These are phyloP conservation scores for Salix udensis DNA, from an alignment of 345 rosid genomes.

Conservation along the genomic window DNA sequence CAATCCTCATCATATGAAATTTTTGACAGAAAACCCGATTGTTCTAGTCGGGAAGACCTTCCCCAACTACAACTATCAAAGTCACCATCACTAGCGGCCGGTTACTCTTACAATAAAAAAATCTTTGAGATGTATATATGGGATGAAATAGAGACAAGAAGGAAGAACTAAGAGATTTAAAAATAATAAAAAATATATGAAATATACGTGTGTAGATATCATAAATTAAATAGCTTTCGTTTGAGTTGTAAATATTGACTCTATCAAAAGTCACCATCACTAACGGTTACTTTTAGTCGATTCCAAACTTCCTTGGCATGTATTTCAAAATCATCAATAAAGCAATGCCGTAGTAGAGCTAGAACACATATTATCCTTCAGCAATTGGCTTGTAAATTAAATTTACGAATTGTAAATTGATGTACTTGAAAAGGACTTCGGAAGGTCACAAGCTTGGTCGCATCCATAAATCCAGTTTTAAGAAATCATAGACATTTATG, in stretches of 20 bases:
- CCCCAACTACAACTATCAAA: too few relatives aligned
- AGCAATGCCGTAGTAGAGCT: neutral
- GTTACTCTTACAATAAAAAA: too few relatives aligned
- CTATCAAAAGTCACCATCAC: conserved; percentile 1
- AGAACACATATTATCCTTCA: neutral
- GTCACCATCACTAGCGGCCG: too few relatives aligned
- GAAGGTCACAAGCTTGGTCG: conserved; percentile 4
- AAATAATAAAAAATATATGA: neutral
- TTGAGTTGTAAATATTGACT: neutral
- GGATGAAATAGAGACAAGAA: too few relatives aligned
- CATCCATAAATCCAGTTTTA: neutral
- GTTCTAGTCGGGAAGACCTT: too few relatives aligned
- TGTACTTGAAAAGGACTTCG: conserved; percentile 11
- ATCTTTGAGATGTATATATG: too few relatives aligned
- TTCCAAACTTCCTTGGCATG: conserved; percentile 4
- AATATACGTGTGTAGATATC: neutral
- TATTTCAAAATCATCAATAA: neutral
- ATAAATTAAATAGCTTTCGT: too few relatives aligned
- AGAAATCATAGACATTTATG: too few relatives aligned
- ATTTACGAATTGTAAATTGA: neutral
- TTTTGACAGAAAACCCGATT: too few relatives aligned
- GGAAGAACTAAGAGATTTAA: neutral
- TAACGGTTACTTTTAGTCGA: conserved; percentile 1
- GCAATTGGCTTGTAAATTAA: neutral
- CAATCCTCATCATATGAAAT: too few relatives aligned